Percentiles rank a stretch among this genome's conserved stretches.
Conservation (phyloP, 768 basidiomycete species). For the Suillus fuscotomentosus region DNA sequence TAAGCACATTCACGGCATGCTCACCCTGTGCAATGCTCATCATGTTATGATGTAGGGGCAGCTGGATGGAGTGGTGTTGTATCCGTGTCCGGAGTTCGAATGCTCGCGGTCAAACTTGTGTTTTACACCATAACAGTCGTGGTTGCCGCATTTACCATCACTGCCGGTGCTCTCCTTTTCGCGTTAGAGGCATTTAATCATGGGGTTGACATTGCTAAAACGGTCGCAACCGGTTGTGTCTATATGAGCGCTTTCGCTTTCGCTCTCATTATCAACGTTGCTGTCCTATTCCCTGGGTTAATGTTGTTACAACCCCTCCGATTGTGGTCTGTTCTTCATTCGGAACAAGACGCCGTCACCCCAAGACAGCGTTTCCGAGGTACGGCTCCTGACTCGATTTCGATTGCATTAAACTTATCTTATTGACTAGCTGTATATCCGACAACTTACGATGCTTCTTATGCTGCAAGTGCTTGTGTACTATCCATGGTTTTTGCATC, state of each 20-base stretch:
- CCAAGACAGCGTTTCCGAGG: conserved; percentile 80
- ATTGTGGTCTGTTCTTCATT: conserved; percentile 54
- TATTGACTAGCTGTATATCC: conserved; percentile 62
- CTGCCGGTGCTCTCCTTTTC: conserved; percentile 69
- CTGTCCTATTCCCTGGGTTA: conserved; percentile 68
- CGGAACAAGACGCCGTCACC: conserved; percentile 62
- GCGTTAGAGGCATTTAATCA: conserved; percentile 57
- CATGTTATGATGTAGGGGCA: conserved; percentile 38
- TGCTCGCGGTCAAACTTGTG: conserved; percentile 58
- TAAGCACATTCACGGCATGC: conserved; percentile 33
- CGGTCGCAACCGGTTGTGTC: conserved; percentile 67
- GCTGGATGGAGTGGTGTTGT: conserved; percentile 53
- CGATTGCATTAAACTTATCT: conserved; percentile 1
- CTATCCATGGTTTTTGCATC: conserved; percentile 72
- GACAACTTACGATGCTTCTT: conserved; percentile 65
- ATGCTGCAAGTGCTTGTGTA: conserved; percentile 62
- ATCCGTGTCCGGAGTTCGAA: conserved; percentile 61
- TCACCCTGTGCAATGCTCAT: not conserved
- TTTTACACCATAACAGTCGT: conserved; percentile 58
- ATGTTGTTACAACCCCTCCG: conserved; percentile 71
- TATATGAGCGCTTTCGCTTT: conserved; percentile 66
- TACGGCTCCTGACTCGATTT: conserved; percentile 30
- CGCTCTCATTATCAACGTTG: conserved; percentile 57
- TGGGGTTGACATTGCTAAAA: conserved; percentile 33
- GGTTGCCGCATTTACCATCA: conserved; percentile 59